Evolutionary conservation across 78 protist species (phyloP), one percentile per base, ranked within the genome.

Genomic region (Tieghemostelium lacteum): DNA sequence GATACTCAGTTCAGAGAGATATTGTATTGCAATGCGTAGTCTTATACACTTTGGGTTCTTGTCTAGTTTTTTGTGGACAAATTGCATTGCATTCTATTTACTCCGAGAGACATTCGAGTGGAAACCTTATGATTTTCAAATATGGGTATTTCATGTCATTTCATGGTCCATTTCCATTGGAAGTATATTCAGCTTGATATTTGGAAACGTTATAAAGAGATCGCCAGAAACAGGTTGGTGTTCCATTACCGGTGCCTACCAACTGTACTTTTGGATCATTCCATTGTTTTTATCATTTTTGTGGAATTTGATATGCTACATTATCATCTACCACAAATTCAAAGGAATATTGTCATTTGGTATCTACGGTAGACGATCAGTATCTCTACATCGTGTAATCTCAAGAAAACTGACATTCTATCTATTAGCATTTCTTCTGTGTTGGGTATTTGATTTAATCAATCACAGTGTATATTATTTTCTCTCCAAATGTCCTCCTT

Each of bases 291-390:
- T 62, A 19, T 76, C 87, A 64, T 45, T 76, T 20, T 20, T 24
- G 6, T 76, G 87, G 87, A 76, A 76, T 40, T n/a, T 76, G 14
- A 4, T 76, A 20, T 76, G 87, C 17, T 76, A 76, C 64, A 22
- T 66, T 24, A 16, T 76, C 3, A 76, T 76, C 33, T 76, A 76
- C 22, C 22, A 39, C 3, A 76, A 64, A 24, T 76, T 64, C 26
- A 76, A 52, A 19, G 22, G 24, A 34, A 36, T 76, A 5, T 62
- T 76, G 16, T 73, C 83, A 1, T 73, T 36, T 60, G 65, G 65
- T 45, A 45, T 50, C 0, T 76, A 62, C 64, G 87, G 87, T 1
- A n/a, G 28, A 0, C 26, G 26, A 4, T 64, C 87, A 22, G 14
- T 6, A 8, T 74, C 62, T 34, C 17, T 76, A 2, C 40, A 76